A percentile compares a stretch with the other conserved stretches of the same genome.
These are phyloP conservation scores for Cetradonia linearis DNA, from an alignment of 495 filamentous ascomycete species.

Conservation along the genomic window DNA sequence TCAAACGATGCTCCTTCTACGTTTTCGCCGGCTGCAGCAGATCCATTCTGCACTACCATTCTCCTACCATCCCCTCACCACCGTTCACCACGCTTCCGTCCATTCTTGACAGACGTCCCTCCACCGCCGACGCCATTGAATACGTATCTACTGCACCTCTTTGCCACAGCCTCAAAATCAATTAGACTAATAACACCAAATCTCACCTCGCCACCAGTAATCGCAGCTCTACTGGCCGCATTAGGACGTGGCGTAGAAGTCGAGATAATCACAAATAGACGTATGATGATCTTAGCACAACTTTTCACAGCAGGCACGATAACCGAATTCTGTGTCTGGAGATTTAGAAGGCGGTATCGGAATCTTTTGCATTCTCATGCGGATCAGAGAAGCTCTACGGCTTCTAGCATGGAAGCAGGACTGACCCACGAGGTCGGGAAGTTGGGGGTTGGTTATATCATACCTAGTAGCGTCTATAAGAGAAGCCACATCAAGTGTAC, in stretches of 20 bases:
- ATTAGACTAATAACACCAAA: slow-evolving; percentile 67
- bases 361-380: slow-evolving; percentile 18
- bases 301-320: slow-evolving; percentile 58
- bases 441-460: slow-evolving; percentile 12
- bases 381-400: neutral
- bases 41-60: slow-evolving; percentile 32
- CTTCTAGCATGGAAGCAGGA: slow-evolving; percentile 28
- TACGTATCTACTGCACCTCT: slow-evolving; percentile 43
- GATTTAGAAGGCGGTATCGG: slow-evolving; percentile 40
- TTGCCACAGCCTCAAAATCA: slow-evolving; percentile 39
- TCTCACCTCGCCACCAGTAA: slow-evolving; percentile 48
- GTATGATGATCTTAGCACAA: slow-evolving; percentile 66
- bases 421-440: slow-evolving; percentile 31
- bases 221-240: slow-evolving; percentile 43
- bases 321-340: slow-evolving; percentile 47
- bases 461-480: slow-evolving; percentile 37
- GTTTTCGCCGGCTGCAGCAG: neutral
- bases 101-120: slow-evolving; percentile 20
- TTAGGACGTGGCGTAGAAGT: slow-evolving; percentile 49
- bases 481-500: slow-evolving; percentile 64
- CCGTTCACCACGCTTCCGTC: slow-evolving; percentile 43
- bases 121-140: slow-evolving; percentile 53
- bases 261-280: slow-evolving; percentile 49
- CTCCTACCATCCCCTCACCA: slow-evolving; percentile 63
- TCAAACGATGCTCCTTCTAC: neutral